Base-by-base conservation (phyloP, 2,329 filamentous ascomycete genomes). In the Sarocladiaceae sp. region DNA sequence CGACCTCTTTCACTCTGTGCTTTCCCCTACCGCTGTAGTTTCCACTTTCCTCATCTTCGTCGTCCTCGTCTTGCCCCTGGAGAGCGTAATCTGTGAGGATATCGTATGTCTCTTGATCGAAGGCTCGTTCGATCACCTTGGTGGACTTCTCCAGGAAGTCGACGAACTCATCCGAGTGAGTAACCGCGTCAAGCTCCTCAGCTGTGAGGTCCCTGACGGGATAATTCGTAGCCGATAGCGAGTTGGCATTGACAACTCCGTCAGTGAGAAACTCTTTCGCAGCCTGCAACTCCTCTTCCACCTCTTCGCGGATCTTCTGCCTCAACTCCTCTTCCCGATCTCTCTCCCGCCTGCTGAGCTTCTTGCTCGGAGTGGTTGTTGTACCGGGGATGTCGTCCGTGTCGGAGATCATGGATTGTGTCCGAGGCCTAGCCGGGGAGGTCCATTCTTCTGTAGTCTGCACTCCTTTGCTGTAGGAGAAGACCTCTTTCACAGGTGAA, bases 401-500 rank as follows among this genome's bases (percentile, higher is more conserved):
- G 23, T 89, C 83, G 13, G 81, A 82, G 15, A 58, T 47, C 11
- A 59, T 52, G 13, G 64, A 67, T 21, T 63, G 59, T 12, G 63
- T 58, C 48, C 64, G 58, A 1, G 74, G 66, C 24, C 73, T 70
- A 26, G 73, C 68, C 21, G 75, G 68, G 46, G 72, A 69, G 15
- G 73, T 70, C 80, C 86, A 86, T 50, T 83, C 80, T 56, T 88
- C 85, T 18, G 84, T 80, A 13, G 93, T 96, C 65, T 98, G 94
- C 18, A 97, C 89, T 45, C 83, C 90, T 69, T 96, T 97, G 73
- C 87, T 97, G 72, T 98, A 98, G 44, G 89, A 95, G 58, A 95
- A 89, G 48, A 95, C 74, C 64, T 98, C 93, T 51, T 84, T 80
- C 45, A 83, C 78, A 26, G 84, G 81, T 16, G 82, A 83, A 1